Evolutionary conservation across 2,329 filamentous ascomycete genomes (phyloP).

Genomic region (Diaporthe sp.): DNA sequence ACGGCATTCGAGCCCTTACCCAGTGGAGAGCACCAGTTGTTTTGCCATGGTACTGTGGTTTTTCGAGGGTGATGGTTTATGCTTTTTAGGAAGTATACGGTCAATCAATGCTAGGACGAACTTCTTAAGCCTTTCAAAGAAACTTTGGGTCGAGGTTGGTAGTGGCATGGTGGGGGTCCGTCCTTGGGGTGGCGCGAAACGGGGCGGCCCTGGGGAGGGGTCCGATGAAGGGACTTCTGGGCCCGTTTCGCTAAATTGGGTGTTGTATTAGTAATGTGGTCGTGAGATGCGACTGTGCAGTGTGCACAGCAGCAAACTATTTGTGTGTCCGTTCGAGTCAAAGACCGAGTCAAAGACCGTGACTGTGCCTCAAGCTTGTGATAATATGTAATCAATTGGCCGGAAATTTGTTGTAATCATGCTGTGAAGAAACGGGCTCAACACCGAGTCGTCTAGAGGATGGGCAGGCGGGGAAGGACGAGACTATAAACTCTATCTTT

Average conservation of each 20-base stretch:
- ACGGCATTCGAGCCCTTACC: background rate
- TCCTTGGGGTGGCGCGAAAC: constrained; percentile 3
- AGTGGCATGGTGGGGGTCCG: constrained; percentile 32
- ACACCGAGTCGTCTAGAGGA: background rate
- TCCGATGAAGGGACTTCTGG: constrained; percentile 25
- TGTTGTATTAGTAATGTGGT: constrained; percentile 16
- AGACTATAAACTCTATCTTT: constrained; percentile 5
- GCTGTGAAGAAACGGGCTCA: background rate
- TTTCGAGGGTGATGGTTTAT: constrained; percentile 24
- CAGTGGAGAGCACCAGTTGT: constrained; percentile 41
- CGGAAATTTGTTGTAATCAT: background rate
- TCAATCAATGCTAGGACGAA: constrained; percentile 35
- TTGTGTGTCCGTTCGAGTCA: background rate
- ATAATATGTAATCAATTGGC: constrained; percentile 7
- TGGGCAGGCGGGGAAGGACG: background rate
- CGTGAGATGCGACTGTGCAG: background rate
- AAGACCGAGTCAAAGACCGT: background rate
- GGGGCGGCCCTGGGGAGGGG: background rate
- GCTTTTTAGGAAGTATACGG: constrained; percentile 34
- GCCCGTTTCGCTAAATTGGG: constrained; percentile 19
- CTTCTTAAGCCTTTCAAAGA: constrained; percentile 33
- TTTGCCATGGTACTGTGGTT: constrained; percentile 40
- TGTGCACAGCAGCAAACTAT: constrained; percentile 12
- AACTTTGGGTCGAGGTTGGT: constrained; percentile 33
- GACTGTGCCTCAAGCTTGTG: background rate